Percentiles rank a stretch among this genome's conserved stretches.
Conservation (phyloP, 2,329 filamentous ascomycete species). For the Fusarium avenaceum region DNA sequence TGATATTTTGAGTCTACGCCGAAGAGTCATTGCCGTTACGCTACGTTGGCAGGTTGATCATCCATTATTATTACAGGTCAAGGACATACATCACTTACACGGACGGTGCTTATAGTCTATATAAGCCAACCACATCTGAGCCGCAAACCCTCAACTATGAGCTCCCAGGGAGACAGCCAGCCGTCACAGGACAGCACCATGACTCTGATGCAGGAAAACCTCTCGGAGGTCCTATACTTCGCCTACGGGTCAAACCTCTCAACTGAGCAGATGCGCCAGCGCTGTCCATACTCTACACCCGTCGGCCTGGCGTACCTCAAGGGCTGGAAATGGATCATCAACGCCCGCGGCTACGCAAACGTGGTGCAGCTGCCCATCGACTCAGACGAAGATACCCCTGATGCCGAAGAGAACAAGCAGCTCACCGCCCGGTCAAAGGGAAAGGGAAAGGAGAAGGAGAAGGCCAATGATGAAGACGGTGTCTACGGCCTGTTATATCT, state of each 20-base stretch:
- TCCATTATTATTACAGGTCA: background rate
- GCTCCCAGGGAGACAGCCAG: slow-evolving; percentile 52
- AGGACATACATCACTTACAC: slow-evolving; percentile 2
- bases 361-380: slow-evolving; percentile 59
- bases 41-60: background rate
- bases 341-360: slow-evolving; percentile 76
- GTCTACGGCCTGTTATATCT: slow-evolving; percentile 72
- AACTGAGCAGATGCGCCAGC: slow-evolving; percentile 71
- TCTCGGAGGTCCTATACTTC: slow-evolving; percentile 69
- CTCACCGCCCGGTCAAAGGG: background rate
- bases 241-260: slow-evolving; percentile 80
- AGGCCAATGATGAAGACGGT: slow-evolving; percentile 50
- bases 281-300: slow-evolving; percentile 70
- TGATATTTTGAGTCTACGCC: slow-evolving; percentile 20
- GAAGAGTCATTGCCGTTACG: slow-evolving; percentile 4
- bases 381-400: slow-evolving; percentile 22
- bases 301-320: slow-evolving; percentile 69
- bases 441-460: slow-evolving; percentile 23
- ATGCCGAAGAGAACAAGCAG: slow-evolving; percentile 7
- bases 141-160: slow-evolving; percentile 39
- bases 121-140: background rate
- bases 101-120: slow-evolving; percentile 5
- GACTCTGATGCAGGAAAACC: slow-evolving; percentile 54
- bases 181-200: slow-evolving; percentile 54
- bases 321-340: slow-evolving; percentile 76